Percentiles rank a stretch among this genome's conserved stretches.
These are phyloP conservation scores for Neonectria sp. DNA, from an alignment of 2,329 filamentous ascomycete genomes.

Conservation along the genomic window DNA sequence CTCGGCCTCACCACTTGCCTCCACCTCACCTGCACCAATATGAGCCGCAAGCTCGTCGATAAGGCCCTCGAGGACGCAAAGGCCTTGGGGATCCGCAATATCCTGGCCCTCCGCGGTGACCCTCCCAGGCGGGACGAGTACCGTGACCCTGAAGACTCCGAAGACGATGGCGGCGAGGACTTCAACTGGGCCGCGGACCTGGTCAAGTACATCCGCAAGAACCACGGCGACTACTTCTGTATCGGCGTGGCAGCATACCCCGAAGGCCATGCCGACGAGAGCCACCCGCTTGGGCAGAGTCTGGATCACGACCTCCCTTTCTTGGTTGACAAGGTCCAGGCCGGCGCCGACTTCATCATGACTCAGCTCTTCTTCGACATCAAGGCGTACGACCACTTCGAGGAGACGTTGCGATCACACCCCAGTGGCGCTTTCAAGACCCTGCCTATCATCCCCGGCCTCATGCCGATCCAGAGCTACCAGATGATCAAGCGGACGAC, in stretches of 20 bases:
- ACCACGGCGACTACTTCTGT: conserved; percentile 95
- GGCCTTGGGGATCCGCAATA: conserved; percentile 91
- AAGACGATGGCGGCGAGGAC: conserved; percentile 78
- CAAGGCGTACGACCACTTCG: conserved; percentile 85
- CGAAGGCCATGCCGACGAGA: conserved; percentile 94
- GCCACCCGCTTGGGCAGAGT: conserved; percentile 79
- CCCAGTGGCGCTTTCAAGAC: conserved; percentile 88
- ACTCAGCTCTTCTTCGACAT: conserved; percentile 97
- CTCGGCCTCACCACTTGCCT: conserved; percentile 94
- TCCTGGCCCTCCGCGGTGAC: conserved; percentile 91
- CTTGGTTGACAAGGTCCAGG: conserved; percentile 89
- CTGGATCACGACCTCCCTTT: conserved; percentile 88
- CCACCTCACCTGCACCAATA: conserved; percentile 98
- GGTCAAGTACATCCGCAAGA: conserved; percentile 88
- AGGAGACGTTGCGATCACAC: conserved; percentile 82
- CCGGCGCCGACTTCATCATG: conserved; percentile 98
- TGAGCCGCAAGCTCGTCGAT: conserved; percentile 89
- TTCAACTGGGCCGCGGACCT: conserved; percentile 93
- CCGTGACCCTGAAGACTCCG: conserved; percentile 69
- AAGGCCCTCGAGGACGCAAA: conserved; percentile 93
- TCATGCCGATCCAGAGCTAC: conserved; percentile 99
- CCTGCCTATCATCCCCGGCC: conserved; percentile 91
- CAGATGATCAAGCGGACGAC: conserved; percentile 95
- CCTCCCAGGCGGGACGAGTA: conserved; percentile 93
- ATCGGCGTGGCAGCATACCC: conserved; percentile 96